A percentile compares a stretch with the other conserved stretches of the same genome.
phyloP scores from a whole-genome alignment of 257 asterid genomes.

The Prunella vulgaris region DNA sequence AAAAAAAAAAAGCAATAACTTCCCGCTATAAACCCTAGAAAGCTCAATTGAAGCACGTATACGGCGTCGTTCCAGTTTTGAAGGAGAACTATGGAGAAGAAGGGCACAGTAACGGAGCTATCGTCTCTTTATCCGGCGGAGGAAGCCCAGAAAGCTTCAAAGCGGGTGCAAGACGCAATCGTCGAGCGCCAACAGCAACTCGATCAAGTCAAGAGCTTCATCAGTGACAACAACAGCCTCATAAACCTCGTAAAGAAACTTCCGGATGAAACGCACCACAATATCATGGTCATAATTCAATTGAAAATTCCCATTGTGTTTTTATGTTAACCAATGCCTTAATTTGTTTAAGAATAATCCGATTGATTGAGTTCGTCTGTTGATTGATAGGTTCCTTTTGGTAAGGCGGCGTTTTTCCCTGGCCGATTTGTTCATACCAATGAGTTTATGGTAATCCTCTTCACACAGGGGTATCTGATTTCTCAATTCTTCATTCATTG shows the following conservation, averaged over 20 bases:
- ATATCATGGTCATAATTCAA: slow-evolving; percentile 52
- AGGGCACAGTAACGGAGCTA: slow-evolving; percentile 60
- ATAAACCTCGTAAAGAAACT: slow-evolving; percentile 70
- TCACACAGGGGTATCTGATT: background rate
- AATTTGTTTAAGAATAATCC: background rate
- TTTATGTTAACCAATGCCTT: background rate
- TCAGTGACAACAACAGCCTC: slow-evolving; percentile 51
- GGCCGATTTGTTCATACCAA: slow-evolving; percentile 86
- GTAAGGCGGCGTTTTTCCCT: slow-evolving; percentile 90
- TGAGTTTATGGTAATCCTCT: slow-evolving; percentile 61
- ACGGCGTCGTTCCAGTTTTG: slow-evolving; percentile 2
- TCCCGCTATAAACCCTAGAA: slow-evolving; percentile 6
- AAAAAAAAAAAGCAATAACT: background rate
- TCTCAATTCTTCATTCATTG: background rate
- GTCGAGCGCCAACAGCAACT: slow-evolving; percentile 51
- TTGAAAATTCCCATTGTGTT: background rate
- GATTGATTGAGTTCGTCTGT: background rate
- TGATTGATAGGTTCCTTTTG: slow-evolving; percentile 71
- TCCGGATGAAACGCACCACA: slow-evolving; percentile 76
- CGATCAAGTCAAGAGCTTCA: slow-evolving; percentile 47
- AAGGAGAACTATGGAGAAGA: slow-evolving; percentile 42
- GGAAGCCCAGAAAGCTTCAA: slow-evolving; percentile 73
- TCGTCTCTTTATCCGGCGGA: slow-evolving; percentile 57
- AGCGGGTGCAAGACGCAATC: slow-evolving; percentile 56
- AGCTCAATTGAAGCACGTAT: background rate